These are phyloP conservation scores for Podospora didyma DNA, from an alignment of 495 filamentous ascomycete species.

Conservation along the genomic window DNA sequence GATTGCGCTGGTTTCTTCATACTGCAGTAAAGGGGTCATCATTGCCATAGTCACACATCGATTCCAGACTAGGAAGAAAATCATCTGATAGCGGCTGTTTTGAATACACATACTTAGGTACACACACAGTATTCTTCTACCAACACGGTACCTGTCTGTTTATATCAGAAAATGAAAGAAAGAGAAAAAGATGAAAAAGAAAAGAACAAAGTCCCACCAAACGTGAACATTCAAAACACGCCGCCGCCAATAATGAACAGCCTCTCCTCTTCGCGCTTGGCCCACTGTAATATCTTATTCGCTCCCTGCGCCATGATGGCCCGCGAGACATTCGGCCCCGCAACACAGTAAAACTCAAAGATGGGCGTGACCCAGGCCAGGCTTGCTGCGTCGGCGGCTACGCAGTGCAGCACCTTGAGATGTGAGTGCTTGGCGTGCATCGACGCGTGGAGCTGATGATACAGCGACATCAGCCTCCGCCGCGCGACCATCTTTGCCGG, in stretches of 20 bases:
- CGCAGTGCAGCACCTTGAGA: slow-evolving; percentile 78
- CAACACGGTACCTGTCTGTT: too few species aligned
- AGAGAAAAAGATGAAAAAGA: too few species aligned
- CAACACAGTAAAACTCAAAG: slow-evolving; percentile 93
- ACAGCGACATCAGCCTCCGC: slow-evolving; percentile 76
- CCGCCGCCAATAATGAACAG: slow-evolving; percentile 94
- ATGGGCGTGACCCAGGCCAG: slow-evolving; percentile 86
- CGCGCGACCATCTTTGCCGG: slow-evolving; percentile 49
- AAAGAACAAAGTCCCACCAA: too few species aligned
- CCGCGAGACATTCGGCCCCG: slow-evolving; percentile 72
- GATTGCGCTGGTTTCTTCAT: neutral
- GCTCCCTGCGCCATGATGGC: slow-evolving; percentile 78
- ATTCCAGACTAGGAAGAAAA: too few species aligned
- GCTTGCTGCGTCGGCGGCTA: slow-evolving; percentile 66
- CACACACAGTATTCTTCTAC: too few species aligned
- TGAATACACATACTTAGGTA: too few species aligned
- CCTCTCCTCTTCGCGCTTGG: slow-evolving; percentile 83
- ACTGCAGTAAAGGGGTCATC: neutral
- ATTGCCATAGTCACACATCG: too few species aligned
- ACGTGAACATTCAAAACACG: slow-evolving; percentile 43
- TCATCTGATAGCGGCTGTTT: neutral
- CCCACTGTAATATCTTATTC: slow-evolving; percentile 84
- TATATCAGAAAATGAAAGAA: too few species aligned
- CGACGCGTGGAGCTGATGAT: slow-evolving; percentile 76
- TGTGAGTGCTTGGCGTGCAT: slow-evolving; percentile 78